Evolutionary conservation across 2,329 filamentous ascomycete genomes (phyloP).

Genomic region (Paecilomyces niveus): DNA sequence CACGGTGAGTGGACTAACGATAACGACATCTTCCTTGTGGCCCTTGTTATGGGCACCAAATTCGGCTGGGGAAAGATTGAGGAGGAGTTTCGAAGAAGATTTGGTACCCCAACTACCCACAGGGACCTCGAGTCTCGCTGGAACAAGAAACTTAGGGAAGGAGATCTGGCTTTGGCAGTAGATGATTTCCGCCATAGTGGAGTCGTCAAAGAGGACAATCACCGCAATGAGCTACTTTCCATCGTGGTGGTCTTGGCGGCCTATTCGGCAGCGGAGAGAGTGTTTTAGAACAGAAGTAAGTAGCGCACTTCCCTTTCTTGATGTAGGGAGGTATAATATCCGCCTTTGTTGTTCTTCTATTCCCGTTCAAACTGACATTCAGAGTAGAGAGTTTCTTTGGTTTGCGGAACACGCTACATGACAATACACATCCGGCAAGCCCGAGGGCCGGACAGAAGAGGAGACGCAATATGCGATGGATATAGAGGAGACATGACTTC

Average conservation of each 20-base stretch:
- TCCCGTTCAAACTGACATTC: background rate
- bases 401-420: background rate
- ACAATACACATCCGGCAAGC: background rate
- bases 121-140: slow-evolving; percentile 13
- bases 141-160: slow-evolving; percentile 9
- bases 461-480: background rate
- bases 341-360: background rate
- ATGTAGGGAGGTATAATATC: background rate
- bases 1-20: slow-evolving; percentile 5
- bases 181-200: slow-evolving; percentile 1
- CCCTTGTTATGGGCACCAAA: slow-evolving; percentile 10
- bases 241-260: background rate
- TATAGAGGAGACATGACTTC: background rate
- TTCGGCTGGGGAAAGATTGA: slow-evolving; percentile 8
- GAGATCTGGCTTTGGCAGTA: background rate
- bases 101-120: slow-evolving; percentile 1
- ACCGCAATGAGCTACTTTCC: background rate
- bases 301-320: background rate
- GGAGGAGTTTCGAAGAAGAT: slow-evolving; percentile 5
- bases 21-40: slow-evolving; percentile 10
- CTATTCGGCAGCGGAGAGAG: background rate
- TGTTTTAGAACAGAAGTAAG: background rate
- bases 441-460: background rate
- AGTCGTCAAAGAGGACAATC: background rate
- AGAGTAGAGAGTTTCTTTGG: background rate